These are phyloP conservation scores for Aspergillus novofumigatus DNA, from an alignment of 2,329 filamentous ascomycete genomes.

Conservation along the genomic window DNA sequence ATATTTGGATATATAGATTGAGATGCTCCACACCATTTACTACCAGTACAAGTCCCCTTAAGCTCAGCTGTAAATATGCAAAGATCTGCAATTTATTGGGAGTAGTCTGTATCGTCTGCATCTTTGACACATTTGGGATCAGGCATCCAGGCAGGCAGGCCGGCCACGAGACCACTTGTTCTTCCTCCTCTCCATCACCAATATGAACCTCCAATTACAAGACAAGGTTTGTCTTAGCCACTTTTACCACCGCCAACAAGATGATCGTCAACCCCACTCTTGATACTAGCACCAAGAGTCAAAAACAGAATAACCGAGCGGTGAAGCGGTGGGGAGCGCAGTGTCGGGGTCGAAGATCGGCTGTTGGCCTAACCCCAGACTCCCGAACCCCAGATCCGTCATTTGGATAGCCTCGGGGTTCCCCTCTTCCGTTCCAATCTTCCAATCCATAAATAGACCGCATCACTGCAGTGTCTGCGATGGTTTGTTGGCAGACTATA, in stretches of 20 bases:
- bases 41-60: background rate
- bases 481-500: background rate
- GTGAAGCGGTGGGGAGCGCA: conserved; percentile 1
- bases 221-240: background rate
- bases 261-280: background rate
- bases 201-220: background rate
- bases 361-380: conserved; percentile 14
- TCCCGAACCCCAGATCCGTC: conserved; percentile 21
- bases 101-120: background rate
- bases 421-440: background rate
- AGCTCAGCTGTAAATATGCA: background rate
- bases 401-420: conserved; percentile 22
- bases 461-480: background rate
- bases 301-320: conserved; percentile 8
- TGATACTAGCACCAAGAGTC: background rate
- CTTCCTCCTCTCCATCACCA: background rate
- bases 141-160: background rate
- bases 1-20: background rate
- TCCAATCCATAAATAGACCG: conserved; percentile 12
- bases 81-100: background rate
- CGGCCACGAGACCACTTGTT: background rate
- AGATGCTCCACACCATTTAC: background rate
- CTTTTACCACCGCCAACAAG: background rate
- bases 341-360: conserved; percentile 15
- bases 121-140: background rate